Percentiles rank a stretch among this genome's conserved stretches.
Conservation (phyloP, 108 stramenopile species). For the Cyclotella baltica region DNA sequence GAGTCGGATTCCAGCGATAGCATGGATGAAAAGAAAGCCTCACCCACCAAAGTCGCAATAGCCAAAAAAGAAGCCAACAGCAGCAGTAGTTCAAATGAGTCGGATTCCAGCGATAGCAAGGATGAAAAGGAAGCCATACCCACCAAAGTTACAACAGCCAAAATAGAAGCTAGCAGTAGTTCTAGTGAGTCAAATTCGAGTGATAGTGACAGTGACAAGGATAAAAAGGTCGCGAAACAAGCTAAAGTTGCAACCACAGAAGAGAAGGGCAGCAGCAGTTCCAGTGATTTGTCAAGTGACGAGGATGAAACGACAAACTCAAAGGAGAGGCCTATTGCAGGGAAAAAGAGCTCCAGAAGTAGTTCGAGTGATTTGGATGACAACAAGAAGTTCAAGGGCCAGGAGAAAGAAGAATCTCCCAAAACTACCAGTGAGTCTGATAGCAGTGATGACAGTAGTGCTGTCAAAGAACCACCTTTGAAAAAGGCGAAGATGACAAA, state of each 20-base stretch:
- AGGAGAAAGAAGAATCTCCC: conserved; percentile 12
- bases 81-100: too few relatives aligned
- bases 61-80: not conserved
- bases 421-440: conserved; percentile 34
- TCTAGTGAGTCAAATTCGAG: not conserved
- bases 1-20: conserved; percentile 12
- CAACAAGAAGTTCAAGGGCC: conserved; percentile 3
- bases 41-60: not conserved
- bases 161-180: not conserved
- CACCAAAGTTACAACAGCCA: not conserved
- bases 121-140: not conserved
- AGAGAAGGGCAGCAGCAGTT: not conserved
- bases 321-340: not conserved
- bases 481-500: conserved; percentile 32
- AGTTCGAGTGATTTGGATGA: not conserved
- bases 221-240: not conserved
- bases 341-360: conserved; percentile 12
- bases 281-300: not conserved
- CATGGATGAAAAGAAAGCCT: conserved; percentile 10
- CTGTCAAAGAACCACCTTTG: conserved; percentile 14
- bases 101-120: too few relatives aligned
- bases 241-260: too few relatives aligned
- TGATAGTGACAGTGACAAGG: too few relatives aligned
- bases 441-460: conserved; percentile 29
- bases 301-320: not conserved